These are phyloP conservation scores for Teunomyces lycoperdinae DNA, from an alignment of 805 yeast species.

Conservation along the genomic window DNA sequence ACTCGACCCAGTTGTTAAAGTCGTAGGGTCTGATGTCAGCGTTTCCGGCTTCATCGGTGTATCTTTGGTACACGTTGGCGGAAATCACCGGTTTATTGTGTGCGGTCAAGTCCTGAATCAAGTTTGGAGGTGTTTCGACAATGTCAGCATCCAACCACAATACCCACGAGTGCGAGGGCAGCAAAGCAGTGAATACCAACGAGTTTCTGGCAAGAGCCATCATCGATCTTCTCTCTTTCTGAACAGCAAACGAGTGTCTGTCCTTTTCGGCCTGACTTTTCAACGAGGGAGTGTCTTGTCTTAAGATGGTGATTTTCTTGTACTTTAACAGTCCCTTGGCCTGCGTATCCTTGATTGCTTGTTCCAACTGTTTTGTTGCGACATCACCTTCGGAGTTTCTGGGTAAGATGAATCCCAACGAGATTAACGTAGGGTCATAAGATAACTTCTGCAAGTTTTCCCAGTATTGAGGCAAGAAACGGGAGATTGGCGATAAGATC, in stretches of 20 bases:
- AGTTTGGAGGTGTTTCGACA: constrained; percentile 77
- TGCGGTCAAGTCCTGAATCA: constrained; percentile 81
- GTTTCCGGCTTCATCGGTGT: constrained; percentile 53
- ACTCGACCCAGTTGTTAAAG: constrained; percentile 92
- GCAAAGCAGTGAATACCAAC: constrained; percentile 79
- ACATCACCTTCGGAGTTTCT: constrained; percentile 76
- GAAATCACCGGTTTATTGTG: constrained; percentile 87
- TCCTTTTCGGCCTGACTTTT: constrained; percentile 78
- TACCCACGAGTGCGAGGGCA: constrained; percentile 92
- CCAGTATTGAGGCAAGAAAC: constrained; percentile 87
- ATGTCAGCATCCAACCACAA: constrained; percentile 96
- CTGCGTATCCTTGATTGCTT: constrained; percentile 72
- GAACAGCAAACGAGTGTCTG: constrained; percentile 83
- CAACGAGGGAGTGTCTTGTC: constrained; percentile 85
- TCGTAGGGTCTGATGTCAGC: constrained; percentile 83
- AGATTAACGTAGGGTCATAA: constrained; percentile 82
- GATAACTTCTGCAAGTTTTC: constrained; percentile 67
- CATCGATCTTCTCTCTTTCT: constrained; percentile 81
- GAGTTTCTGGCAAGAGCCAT: constrained; percentile 97
- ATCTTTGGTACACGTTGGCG: constrained; percentile 92
- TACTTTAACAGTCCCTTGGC: constrained; percentile 60
- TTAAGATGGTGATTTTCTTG: constrained; percentile 78
- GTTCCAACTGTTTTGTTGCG: constrained; percentile 69
- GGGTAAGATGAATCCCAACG: constrained; percentile 90
- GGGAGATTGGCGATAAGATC: constrained; percentile 86